phyloP scores from a whole-genome alignment of 257 asterid species.

The Petrea volubilis region DNA sequence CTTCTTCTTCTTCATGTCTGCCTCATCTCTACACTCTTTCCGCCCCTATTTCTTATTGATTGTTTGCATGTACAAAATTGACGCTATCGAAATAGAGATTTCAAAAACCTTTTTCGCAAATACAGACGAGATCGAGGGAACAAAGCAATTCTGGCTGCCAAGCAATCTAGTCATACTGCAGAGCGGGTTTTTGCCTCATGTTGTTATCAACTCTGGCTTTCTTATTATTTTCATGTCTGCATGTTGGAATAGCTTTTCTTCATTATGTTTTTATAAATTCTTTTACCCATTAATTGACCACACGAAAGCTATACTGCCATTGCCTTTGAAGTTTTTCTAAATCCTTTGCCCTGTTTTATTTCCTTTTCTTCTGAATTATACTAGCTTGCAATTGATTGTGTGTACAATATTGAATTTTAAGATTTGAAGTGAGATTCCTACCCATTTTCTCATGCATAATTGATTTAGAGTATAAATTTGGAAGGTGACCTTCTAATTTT shows the following conservation, averaged over 20 bases:
- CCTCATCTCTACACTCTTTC: not conserved
- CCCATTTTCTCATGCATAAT: not conserved
- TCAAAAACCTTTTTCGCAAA: constrained; percentile 7
- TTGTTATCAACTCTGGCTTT: constrained; percentile 8
- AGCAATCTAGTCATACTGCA: not conserved
- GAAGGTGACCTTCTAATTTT: not conserved
- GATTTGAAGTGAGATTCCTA: not conserved
- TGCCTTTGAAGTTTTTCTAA: not conserved
- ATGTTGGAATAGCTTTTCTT: not conserved
- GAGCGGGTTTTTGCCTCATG: not conserved
- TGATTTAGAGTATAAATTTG: not conserved
- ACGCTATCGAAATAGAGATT: too few relatives aligned
- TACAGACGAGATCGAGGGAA: not conserved
- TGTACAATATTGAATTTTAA: not conserved
- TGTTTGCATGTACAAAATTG: too few relatives aligned
- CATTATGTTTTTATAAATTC: not conserved
- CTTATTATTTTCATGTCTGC: not conserved
- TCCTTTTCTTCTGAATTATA: not conserved
- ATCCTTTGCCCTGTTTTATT: not conserved
- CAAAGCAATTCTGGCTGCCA: not conserved
- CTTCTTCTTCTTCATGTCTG: not conserved
- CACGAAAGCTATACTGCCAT: not conserved
- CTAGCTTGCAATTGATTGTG: constrained; percentile 16
- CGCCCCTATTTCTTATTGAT: not conserved
- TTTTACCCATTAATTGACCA: not conserved